These are phyloP conservation scores for Podila epicladia DNA, from an alignment of 192 early-diverging fungal genomes.

Conservation along the genomic window DNA sequence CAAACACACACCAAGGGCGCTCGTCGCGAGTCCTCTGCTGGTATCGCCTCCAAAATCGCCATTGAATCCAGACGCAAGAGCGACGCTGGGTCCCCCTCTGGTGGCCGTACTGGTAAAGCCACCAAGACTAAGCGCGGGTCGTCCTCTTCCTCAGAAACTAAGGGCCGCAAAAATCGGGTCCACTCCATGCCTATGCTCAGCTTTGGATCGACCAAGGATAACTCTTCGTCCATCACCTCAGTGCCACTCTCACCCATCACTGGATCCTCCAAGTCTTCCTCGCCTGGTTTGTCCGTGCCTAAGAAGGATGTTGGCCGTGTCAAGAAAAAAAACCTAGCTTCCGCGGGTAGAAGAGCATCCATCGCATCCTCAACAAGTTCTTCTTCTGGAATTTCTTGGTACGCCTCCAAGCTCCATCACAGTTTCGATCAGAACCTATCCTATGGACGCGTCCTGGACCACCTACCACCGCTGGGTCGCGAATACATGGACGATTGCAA, in stretches of 20 bases:
- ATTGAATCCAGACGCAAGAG: constrained; percentile 36
- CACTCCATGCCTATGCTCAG: constrained; percentile 31
- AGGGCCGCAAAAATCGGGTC: constrained; percentile 21
- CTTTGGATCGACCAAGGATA: not conserved
- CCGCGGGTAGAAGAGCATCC: not conserved
- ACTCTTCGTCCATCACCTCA: not conserved
- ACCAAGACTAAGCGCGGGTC: constrained; percentile 27
- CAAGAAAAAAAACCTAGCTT: not conserved
- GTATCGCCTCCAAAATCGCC: constrained; percentile 39
- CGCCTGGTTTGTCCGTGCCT: not conserved
- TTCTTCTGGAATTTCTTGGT: constrained; percentile 26
- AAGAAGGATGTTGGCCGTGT: not conserved
- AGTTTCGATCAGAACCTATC: constrained; percentile 3
- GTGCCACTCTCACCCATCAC: not conserved
- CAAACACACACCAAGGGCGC: constrained; percentile 69
- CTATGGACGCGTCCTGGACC: constrained; percentile 17
- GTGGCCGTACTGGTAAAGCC: not conserved
- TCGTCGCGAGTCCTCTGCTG: constrained; percentile 31
- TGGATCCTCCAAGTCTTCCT: not conserved
- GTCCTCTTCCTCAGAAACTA: constrained; percentile 1
- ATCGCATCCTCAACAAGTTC: constrained; percentile 12
- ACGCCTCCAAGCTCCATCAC: constrained; percentile 48
- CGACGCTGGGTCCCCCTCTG: constrained; percentile 10
- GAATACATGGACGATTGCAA: constrained; percentile 15
- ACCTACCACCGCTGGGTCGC: constrained; percentile 21